Base-by-base conservation (phyloP, 345 rosid species). In the Brassica cretica region DNA sequence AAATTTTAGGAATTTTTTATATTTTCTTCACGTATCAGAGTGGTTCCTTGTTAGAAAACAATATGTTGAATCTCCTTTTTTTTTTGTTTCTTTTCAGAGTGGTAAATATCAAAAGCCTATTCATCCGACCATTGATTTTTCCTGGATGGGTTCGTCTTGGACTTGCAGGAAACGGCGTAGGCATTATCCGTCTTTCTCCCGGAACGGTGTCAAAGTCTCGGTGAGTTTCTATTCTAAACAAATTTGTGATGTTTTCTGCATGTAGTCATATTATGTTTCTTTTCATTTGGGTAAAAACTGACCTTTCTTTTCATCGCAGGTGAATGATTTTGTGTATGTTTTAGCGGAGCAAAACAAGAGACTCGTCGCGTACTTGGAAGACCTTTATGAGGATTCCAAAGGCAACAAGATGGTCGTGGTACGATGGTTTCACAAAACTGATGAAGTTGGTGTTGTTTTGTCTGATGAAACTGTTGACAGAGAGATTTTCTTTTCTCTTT, bases 381-480 rank as follows among this genome's bases (percentile, higher is more conserved):
- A 91, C 82, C 88, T 93, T 79, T 93, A 86, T 0, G 98, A 93
- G 79, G 92, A 93, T 75, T 81, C 87, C 9, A 89, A 76, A 75
- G 90, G 88, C 84, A 86, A 67, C 78, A 89, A 86, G 82, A 89
- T 87, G 97, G 97, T 86, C 59, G 81, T 79, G 83, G 91, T 91
- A 82, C 93, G 87, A 68, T 93, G 98, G 98, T 89, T 89, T 91
- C 98, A 93, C 88, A 87, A 86, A 83, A 87, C 87, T 85, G 95
- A 90, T 72, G 97, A 92, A 89, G 91, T 92, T 87, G 97, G 87
- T 86, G 68, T 73, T 84, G 81, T 68, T 84, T 85, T 84, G 74
- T 80, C 95, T 75, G 79, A 75, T 80, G 87, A 80, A 79, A 83
- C 61, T 82, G 87, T 76, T 84, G 92, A 87, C 84, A 83, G 89